phyloP scores from a whole-genome alignment of 768 basidiomycete species.

The Hydnomerulius pinastri region DNA sequence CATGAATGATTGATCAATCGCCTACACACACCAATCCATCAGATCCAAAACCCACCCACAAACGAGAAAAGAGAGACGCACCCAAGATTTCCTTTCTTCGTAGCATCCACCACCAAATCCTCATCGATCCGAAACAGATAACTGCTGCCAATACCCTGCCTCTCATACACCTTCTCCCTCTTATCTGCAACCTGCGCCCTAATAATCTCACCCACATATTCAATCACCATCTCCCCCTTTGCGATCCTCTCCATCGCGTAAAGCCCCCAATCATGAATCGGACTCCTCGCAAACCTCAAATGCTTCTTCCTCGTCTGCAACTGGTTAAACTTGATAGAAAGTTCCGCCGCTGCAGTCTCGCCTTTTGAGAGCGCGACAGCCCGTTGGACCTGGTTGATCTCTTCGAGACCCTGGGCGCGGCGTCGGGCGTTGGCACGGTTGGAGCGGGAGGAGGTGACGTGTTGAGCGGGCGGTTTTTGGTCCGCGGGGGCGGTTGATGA shows the following conservation, averaged over 20 bases:
- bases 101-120: slow-evolving; percentile 97
- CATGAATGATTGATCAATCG: slow-evolving; percentile 99
- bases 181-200: slow-evolving; percentile 95
- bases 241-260: slow-evolving; percentile 98
- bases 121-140: slow-evolving; percentile 98
- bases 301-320: slow-evolving; percentile 98
- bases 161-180: slow-evolving; percentile 94
- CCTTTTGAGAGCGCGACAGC: slow-evolving; percentile 76
- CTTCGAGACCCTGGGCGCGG: slow-evolving; percentile 89
- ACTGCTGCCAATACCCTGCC: slow-evolving; percentile 96
- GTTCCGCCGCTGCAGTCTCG: slow-evolving; percentile 67
- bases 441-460: slow-evolving; percentile 76
- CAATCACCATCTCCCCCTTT: slow-evolving; percentile 97
- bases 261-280: slow-evolving; percentile 98
- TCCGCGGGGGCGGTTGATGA: slow-evolving; percentile 40
- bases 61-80: slow-evolving; percentile 39
- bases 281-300: slow-evolving; percentile 89
- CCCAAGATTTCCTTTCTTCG: slow-evolving; percentile 99
- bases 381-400: slow-evolving; percentile 88
- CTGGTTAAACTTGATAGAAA: slow-evolving; percentile 97
- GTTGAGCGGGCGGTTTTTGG: slow-evolving; percentile 50
- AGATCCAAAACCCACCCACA: slow-evolving; percentile 1
- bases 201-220: slow-evolving; percentile 98
- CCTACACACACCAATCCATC: slow-evolving; percentile 41
- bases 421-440: slow-evolving; percentile 92